Base-by-base conservation (phyloP, 768 basidiomycete species). In the Gymnopilus junonius region DNA sequence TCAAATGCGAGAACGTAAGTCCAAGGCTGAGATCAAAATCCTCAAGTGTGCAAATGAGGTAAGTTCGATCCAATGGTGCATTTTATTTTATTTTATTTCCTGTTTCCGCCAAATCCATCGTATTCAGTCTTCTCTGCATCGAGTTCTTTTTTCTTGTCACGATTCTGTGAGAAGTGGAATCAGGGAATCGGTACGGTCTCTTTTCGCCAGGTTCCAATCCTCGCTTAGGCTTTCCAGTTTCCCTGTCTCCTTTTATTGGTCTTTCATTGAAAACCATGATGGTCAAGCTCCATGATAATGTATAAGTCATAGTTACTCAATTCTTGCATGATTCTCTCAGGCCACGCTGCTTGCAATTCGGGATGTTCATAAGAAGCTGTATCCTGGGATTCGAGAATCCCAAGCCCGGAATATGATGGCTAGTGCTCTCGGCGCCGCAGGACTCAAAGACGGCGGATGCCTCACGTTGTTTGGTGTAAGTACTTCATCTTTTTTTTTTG, bases 11-110 rank as follows among this genome's bases (percentile, higher is more conserved):
- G 90, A 95, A 73, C 83, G 89, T 64, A 95, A 95, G 73, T 92
- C 89, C 12, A 65, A 70, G 8, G 79, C 87, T 48, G 94, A 95
- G 70, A 77, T 94, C 12, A 83, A 83, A 4, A 80, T 95, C 54
- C 72, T 97, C 70, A 86, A 81, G 67, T 95, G 92, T 70, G 92
- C 80, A 1, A 94, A 94, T 70, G 90, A 94, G 83, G 92, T 94
- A 42, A 35, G 71, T 48, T 21, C 39, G 40, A 37, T 55, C 20
- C 20, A 31, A 17, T 39, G 35, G 11, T 25, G 57, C 37, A n/a
- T n/a, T n/a, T n/a, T n/a, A n/a, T 42, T 8, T 20, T 11, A 46
- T 42, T 37, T 40, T 20, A 34, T 32, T 46, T 34, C 25, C 40
- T 37, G 37, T 55, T 40, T 32, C 35, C 60, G 5, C 42, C 61